phyloP scores from a whole-genome alignment of 108 stramenopile species.

The Pseudonitzschia multiseries region DNA sequence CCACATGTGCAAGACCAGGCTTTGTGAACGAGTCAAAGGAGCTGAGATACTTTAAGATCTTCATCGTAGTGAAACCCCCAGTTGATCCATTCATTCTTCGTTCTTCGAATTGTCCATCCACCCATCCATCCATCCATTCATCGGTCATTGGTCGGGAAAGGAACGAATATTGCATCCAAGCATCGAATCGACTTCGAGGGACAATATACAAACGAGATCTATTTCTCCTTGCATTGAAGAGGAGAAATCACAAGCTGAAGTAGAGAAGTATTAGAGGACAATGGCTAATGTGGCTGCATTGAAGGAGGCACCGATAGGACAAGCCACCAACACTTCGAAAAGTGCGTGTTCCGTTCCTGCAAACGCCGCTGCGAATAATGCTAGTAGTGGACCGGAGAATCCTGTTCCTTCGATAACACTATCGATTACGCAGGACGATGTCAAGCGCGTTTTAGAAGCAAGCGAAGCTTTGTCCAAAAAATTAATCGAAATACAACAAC shows the following conservation, averaged over 20 bases:
- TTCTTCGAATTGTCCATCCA: neutral
- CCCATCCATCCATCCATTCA: neutral
- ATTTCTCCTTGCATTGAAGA: neutral
- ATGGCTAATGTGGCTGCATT: slow-evolving; percentile 8
- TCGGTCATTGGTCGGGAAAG: neutral
- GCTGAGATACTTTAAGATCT: too few species aligned
- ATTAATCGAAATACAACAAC: slow-evolving; percentile 30
- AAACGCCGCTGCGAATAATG: neutral
- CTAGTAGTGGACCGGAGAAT: slow-evolving; percentile 16
- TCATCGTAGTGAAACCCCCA: neutral
- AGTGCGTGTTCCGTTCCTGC: slow-evolving; percentile 10
- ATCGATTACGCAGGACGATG: slow-evolving; percentile 61
- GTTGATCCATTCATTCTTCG: neutral
- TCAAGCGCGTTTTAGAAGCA: slow-evolving; percentile 54
- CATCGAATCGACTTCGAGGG: neutral
- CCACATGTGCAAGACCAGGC: neutral
- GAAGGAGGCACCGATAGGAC: slow-evolving; percentile 2
- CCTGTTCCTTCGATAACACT: slow-evolving; percentile 60
- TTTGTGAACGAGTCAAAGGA: neutral
- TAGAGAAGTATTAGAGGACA: neutral
- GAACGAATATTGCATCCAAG: neutral
- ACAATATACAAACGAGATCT: neutral
- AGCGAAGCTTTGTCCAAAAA: slow-evolving; percentile 54
- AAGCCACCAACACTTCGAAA: neutral
- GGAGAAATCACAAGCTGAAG: neutral